Evolutionary conservation across 129 eudicot genomes (phyloP).

Genomic region (Heracleum sosnowskyi): DNA sequence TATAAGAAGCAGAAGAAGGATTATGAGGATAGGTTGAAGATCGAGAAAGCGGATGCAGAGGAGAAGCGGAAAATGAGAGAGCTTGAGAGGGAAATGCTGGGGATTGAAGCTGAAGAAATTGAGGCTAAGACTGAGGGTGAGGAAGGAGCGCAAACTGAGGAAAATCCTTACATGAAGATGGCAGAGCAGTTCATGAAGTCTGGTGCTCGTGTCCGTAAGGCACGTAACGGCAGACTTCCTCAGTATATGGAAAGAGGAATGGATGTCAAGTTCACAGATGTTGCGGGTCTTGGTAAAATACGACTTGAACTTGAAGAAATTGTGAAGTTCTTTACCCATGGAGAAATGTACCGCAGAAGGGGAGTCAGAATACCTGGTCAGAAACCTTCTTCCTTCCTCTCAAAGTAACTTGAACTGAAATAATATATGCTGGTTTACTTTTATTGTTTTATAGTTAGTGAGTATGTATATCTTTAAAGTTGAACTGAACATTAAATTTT

Average conservation of each 20-base stretch:
- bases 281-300: constrained; percentile 97
- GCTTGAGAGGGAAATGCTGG: constrained; percentile 58
- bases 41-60: constrained; percentile 78
- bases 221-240: constrained; percentile 38
- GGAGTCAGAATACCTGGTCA: constrained; percentile 95
- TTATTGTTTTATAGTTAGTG: background rate
- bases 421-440: background rate
- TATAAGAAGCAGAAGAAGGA: constrained; percentile 74
- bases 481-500: background rate
- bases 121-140: constrained; percentile 49
- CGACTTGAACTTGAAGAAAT: constrained; percentile 89
- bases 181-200: constrained; percentile 86
- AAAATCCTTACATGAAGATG: constrained; percentile 70
- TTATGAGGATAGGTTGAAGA: constrained; percentile 80
- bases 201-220: constrained; percentile 90
- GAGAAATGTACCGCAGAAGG: constrained; percentile 90
- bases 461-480: background rate
- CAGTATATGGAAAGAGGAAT: constrained; percentile 68
- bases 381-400: constrained; percentile 6
- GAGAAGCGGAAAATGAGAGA: constrained; percentile 71
- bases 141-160: constrained; percentile 53
- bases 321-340: constrained; percentile 92
- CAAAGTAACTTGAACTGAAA: background rate
- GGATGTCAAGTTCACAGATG: constrained; percentile 95
- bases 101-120: constrained; percentile 33